Base-by-base conservation (phyloP, 2,329 filamentous ascomycete genomes). In the Laburnicola sp. region DNA sequence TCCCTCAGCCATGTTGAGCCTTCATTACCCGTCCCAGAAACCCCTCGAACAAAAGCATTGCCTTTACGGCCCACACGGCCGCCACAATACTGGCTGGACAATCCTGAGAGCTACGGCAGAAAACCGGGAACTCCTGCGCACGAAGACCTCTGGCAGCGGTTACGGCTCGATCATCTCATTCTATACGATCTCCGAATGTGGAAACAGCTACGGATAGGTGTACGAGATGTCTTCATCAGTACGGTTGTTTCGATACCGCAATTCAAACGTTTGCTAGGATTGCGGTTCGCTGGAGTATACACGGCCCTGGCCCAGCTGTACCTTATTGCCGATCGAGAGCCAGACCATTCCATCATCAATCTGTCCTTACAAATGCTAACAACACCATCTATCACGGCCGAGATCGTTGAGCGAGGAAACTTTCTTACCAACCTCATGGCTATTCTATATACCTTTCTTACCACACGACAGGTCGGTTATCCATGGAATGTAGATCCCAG, bases 321-420 rank as follows among this genome's bases (percentile, higher is more conserved):
- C 70, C 82, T 99, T 27, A 94, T 99, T 58, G 93, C 93, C 10
- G 94, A 99, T 68, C 83, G 94, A 57, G 94, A 99, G 71, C 94
- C 94, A 2, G 94, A 99, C 66, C 93, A 97, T 73, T 97, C 93
- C 8, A 97, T 99, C 68, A 96, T 99, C 78, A 97, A 97, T 68
- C 83, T 99, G 32, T 97, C 93, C 3, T 78, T 97, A 27, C 94
- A 99, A 69, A 95, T 99, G 84, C 79, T 99, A 56, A 99, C 94
- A 0, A 97, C 94, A 0, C 92, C 94, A 1, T 96, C 93, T 0
- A 97, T 99, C 59, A 97, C 93, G 0, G 89, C 91, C 38, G 95
- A 99, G 74, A 89, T 97, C 43, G 91, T 99, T 6, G 89, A 96
- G 65, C 84, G 91, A 39, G 93, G 92, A 26, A 99, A 99, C 71